Evolutionary conservation across 257 asterid species (phyloP).

Genomic region (Jacaranda copaia): DNA sequence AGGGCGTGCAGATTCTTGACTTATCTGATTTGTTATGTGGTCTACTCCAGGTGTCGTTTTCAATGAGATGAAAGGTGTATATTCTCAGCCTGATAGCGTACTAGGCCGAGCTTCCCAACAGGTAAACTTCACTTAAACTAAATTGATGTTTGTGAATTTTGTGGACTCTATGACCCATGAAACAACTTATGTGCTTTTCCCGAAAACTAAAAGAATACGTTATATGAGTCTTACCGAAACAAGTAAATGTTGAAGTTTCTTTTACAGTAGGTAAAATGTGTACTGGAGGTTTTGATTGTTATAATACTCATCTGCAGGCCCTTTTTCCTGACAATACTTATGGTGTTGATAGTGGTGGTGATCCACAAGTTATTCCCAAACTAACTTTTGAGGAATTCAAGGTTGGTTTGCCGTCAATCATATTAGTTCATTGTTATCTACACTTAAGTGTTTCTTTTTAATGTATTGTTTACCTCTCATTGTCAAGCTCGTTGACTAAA

Average conservation of each 20-base stretch:
- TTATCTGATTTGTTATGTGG: conserved; percentile 32
- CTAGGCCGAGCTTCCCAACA: conserved; percentile 91
- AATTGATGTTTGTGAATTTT: conserved; percentile 24
- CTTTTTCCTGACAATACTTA: conserved; percentile 92
- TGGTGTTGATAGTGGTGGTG: conserved; percentile 99
- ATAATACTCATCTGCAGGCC: conserved; percentile 61
- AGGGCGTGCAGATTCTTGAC: conserved; percentile 23
- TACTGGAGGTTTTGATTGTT: conserved; percentile 17
- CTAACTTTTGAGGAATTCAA: conserved; percentile 90
- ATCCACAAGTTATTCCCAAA: conserved; percentile 91
- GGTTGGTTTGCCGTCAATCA: conserved; percentile 54
- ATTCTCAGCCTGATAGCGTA: conserved; percentile 99
- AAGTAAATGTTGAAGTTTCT: conserved; percentile 21
- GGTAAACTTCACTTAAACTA: conserved; percentile 51
- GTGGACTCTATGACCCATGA: conserved; percentile 13
- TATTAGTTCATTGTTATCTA: not conserved
- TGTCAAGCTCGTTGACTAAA: conserved; percentile 14
- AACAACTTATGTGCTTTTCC: conserved; percentile 1
- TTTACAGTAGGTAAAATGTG: not conserved
- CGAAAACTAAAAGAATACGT: conserved; percentile 1
- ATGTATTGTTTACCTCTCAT: conserved; percentile 19
- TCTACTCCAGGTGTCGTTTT: conserved; percentile 85
- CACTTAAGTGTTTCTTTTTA: not conserved
- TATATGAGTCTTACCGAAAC: too few relatives aligned
- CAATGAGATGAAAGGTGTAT: conserved; percentile 99